Base-by-base conservation (phyloP, 352 stramenopile species). In the Saprolegnia diclina region DNA sequence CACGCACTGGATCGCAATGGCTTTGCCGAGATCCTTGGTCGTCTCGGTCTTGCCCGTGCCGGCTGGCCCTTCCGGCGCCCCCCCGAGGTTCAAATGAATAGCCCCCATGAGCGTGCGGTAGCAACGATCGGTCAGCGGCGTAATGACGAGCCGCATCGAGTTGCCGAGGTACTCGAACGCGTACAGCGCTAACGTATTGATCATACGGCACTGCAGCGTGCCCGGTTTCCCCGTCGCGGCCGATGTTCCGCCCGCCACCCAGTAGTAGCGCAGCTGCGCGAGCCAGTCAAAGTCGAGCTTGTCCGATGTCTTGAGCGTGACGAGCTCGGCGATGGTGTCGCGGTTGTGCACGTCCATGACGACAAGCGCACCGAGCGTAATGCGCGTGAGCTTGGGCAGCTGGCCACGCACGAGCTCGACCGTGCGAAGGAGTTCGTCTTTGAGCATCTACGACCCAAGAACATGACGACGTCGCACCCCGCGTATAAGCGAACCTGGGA, bases 301-400 rank as follows among this genome's bases (percentile, higher is more conserved):
- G 68, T 89, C 77, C 4, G 77, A 81, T 32, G 94, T 82, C 29
- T 92, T 78, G 40, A 95, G 73, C 1, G 91, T 77, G 50, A 92
- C 80, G 29, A 98, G 73, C 68, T 98, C 91, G 6, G 89, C 87
- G 56, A 98, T 96, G 61, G 89, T 96, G 70, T 98, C 91, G 14
- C 92, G 85, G 48, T 97, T 97, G 81, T 98, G 94, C 7, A 98
- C 93, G 69, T 98, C 93, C 86, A 98, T 97, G 11, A 98, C 92
- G 0, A 98, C 89, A 24, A 98, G 78, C 4, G 94, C 89, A 26
- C 89, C 89, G 5, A 98, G 75, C 0, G 92, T 94, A 56, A 93
- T 96, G 0, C 92, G 81, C 67, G 97, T 91, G 18, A 94, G 71
- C 67, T 98, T 98, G n/a, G 89, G 81, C 7, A 98, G 79, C 71